Percentiles rank a stretch among this genome's conserved stretches.
phyloP scores from a whole-genome alignment of 352 stramenopile species.

The Phytophthora multivora region DNA sequence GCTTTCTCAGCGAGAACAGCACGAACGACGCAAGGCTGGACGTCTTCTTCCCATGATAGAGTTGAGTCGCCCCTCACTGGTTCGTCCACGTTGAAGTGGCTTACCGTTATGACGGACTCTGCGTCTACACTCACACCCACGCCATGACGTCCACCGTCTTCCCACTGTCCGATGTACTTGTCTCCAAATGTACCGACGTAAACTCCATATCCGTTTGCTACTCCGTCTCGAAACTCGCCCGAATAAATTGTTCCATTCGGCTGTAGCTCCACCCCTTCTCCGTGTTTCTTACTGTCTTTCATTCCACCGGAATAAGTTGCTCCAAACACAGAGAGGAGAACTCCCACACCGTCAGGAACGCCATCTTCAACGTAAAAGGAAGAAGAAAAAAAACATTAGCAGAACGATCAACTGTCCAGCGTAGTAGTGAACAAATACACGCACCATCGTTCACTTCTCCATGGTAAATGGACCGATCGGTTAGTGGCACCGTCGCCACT shows the following conservation, averaged over 20 bases:
- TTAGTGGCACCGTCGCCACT: conserved; percentile 27
- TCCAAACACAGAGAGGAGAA: conserved; percentile 43
- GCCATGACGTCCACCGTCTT: conserved; percentile 41
- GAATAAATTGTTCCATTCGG: conserved; percentile 47
- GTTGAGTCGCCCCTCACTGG: background rate
- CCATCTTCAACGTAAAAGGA: conserved; percentile 29
- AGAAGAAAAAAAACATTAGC: background rate
- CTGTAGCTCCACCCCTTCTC: conserved; percentile 46
- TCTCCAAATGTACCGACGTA: conserved; percentile 47
- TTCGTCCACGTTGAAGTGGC: conserved; percentile 40
- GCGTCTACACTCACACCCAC: conserved; percentile 42
- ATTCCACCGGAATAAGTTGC: conserved; percentile 47
- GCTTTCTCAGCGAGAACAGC: conserved; percentile 46
- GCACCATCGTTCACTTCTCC: conserved; percentile 36
- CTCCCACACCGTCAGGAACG: conserved; percentile 41
- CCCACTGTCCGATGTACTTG: conserved; percentile 53
- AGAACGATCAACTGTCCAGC: background rate
- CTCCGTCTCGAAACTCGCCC: conserved; percentile 36
- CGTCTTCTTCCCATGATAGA: conserved; percentile 17
- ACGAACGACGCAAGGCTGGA: conserved; percentile 32
- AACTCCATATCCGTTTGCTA: conserved; percentile 45
- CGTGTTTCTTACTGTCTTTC: conserved; percentile 36
- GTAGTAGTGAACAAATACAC: background rate
- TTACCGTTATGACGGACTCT: conserved; percentile 27
- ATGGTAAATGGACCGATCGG: conserved; percentile 36